Conservation (phyloP, 768 basidiomycete species). For the Leccinum disarticulatum region DNA sequence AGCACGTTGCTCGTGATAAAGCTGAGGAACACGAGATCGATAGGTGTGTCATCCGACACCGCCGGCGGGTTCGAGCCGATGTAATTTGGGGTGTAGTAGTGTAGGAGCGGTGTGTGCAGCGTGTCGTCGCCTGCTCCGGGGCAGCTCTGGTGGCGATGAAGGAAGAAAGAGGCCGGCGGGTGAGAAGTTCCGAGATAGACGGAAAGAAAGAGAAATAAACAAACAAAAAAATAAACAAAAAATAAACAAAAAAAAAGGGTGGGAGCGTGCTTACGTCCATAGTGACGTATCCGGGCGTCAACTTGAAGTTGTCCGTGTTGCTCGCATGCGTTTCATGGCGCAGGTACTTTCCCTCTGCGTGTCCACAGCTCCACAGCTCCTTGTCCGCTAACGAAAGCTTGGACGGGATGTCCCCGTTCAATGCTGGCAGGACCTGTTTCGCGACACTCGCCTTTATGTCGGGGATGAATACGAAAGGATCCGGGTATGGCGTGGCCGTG, state of each 20-base stretch:
- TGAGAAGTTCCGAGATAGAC: background rate
- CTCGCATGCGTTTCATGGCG: slow-evolving; percentile 25
- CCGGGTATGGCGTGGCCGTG: slow-evolving; percentile 67
- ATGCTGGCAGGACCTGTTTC: slow-evolving; percentile 47
- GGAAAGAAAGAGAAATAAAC: too few species aligned
- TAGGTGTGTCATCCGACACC: slow-evolving; percentile 45
- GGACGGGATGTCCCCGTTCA: slow-evolving; percentile 41
- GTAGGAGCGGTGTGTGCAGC: slow-evolving; percentile 58
- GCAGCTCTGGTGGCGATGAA: slow-evolving; percentile 46
- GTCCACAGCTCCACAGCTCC: background rate
- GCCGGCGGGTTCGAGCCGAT: slow-evolving; percentile 55
- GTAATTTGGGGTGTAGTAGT: slow-evolving; percentile 54
- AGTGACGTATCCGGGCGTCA: background rate
- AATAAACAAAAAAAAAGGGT: too few species aligned
- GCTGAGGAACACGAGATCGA: slow-evolving; percentile 76
- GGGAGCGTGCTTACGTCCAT: background rate
- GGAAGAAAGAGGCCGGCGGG: background rate
- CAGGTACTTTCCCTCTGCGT: background rate
- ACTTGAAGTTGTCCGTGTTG: slow-evolving; percentile 41
- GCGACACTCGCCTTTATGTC: slow-evolving; percentile 52
- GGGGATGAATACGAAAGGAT: slow-evolving; percentile 62
- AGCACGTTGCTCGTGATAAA: slow-evolving; percentile 60
- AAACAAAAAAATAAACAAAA: background rate
- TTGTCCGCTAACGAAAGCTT: slow-evolving; percentile 6
- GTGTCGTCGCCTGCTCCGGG: slow-evolving; percentile 77